Evolutionary conservation across 169 alveolate genomes (phyloP), one percentile per base, ranked within the genome.

Genomic region (Cryptosporidium ubiquitum): DNA sequence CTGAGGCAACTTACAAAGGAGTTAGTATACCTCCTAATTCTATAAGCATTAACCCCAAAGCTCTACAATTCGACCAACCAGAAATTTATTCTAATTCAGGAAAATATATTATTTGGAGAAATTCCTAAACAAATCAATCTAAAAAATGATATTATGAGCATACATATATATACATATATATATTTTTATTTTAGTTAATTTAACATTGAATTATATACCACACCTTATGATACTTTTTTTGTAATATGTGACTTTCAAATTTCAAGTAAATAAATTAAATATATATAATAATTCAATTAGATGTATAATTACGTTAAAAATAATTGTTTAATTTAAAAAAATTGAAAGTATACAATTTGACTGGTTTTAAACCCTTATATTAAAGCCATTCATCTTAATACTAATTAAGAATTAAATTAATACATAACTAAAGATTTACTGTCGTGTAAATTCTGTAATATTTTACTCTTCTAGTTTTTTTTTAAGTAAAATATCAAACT

Each of bases 101-200:
- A 20, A 74, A 74, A 55, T 74, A 74, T 23, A 74, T 74, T 74
- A 74, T 74, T 31, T 74, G 86, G 86, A 74, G 86, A 35, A 74
- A 74, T 35, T 33, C 70, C 3, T 74, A 31, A 57, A 57, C 10
- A 55, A 26, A 20, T 26, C 20, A 47, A 14, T 47, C 1, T 14
- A 14, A 47, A 47, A 44, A 44, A 47, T 14, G 0, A 2, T 3
- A 47, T 47, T 47, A 47, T 47, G 0, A 47, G 16, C 7, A 4
- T n/a, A n/a, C n/a, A 47, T 14, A 3, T 47, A 47, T 7, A 47
- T 47, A 10, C 9, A 12, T 42, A 47, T 14, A 6, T 47, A 16
- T 16, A 47, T 47, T 14, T 47, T 47, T 14, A 12, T 3, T 47
- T 47, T 47, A 14, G 55, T 0, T 47, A 16, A 47, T 1, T 47